phyloP scores from a whole-genome alignment of 2,329 filamentous ascomycete genomes.

The Scopulariopsis brevicaulis region DNA sequence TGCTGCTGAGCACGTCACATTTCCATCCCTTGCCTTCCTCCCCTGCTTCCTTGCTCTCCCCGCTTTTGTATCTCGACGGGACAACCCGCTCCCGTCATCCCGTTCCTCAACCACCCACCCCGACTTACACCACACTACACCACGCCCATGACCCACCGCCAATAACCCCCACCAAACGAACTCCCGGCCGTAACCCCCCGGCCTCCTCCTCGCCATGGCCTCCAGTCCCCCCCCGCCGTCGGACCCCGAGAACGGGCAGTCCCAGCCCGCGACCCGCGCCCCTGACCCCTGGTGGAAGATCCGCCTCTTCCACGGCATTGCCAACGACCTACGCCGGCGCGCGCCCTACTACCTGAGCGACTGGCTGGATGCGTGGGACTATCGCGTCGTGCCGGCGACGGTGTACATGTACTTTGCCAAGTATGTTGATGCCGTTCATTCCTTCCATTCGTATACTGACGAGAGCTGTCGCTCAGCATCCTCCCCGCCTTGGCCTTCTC shows the following conservation, averaged over 20 bases:
- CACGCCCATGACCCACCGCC: not conserved
- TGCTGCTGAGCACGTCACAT: not conserved
- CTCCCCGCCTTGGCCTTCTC: constrained; percentile 81
- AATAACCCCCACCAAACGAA: not conserved
- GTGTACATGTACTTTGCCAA: constrained; percentile 95
- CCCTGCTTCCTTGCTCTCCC: not conserved
- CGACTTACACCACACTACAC: not conserved
- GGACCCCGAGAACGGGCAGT: not conserved
- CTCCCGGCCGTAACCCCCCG: not conserved
- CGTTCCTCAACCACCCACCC: not conserved
- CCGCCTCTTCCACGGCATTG: constrained; percentile 65
- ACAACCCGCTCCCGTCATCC: not conserved
- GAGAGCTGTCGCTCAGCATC: constrained; percentile 46
- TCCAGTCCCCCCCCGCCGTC: not conserved
- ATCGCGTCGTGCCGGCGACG: constrained; percentile 76
- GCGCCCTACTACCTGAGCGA: constrained; percentile 72
- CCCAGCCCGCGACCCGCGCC: not conserved
- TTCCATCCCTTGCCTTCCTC: not conserved
- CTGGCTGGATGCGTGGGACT: constrained; percentile 82
- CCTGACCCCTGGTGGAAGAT: constrained; percentile 58
- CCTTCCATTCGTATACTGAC: not conserved
- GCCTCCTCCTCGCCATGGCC: not conserved
- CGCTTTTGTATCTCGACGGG: not conserved
- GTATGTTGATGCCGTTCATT: constrained; percentile 28
- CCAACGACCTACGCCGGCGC: constrained; percentile 63